Conservation (phyloP, 2,329 filamentous ascomycete genomes). For the Ambrosiella cleistominuta region DNA sequence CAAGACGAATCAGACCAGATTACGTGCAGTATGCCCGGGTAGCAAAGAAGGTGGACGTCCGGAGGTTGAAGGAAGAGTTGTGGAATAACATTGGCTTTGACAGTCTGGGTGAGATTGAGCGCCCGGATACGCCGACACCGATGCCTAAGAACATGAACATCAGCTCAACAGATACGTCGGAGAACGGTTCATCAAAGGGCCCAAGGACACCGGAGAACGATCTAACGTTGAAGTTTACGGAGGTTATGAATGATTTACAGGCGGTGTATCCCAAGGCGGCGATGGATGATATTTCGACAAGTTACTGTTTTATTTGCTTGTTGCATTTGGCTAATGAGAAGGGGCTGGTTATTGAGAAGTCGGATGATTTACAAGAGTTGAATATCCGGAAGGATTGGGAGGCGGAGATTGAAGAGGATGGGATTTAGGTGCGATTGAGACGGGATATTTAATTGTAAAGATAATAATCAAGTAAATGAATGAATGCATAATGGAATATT, state of each 20-base stretch:
- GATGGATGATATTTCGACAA: constrained; percentile 91
- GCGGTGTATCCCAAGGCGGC: constrained; percentile 67
- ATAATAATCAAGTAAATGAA: neutral
- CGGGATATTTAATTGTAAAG: constrained; percentile 13
- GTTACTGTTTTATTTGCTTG: constrained; percentile 79
- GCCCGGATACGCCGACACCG: constrained; percentile 18
- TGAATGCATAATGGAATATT: neutral
- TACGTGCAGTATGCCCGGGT: constrained; percentile 55
- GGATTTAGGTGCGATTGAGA: constrained; percentile 29
- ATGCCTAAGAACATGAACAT: constrained; percentile 11
- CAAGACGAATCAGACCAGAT: constrained; percentile 43
- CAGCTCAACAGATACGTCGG: neutral
- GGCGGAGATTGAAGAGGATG: constrained; percentile 35
- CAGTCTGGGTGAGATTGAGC: constrained; percentile 21
- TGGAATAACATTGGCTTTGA: constrained; percentile 50
- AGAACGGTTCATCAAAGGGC: constrained; percentile 18
- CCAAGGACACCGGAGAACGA: constrained; percentile 18
- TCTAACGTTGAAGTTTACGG: constrained; percentile 61
- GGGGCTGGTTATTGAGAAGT: constrained; percentile 58
- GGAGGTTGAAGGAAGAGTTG: constrained; percentile 50
- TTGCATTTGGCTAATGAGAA: constrained; percentile 88
- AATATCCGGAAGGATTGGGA: constrained; percentile 45
- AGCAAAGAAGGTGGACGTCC: constrained; percentile 54
- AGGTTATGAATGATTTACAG: constrained; percentile 79
- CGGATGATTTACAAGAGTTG: constrained; percentile 39